Base-by-base conservation (phyloP, 2,329 filamentous ascomycete species). In the Fusarium anguioides region DNA sequence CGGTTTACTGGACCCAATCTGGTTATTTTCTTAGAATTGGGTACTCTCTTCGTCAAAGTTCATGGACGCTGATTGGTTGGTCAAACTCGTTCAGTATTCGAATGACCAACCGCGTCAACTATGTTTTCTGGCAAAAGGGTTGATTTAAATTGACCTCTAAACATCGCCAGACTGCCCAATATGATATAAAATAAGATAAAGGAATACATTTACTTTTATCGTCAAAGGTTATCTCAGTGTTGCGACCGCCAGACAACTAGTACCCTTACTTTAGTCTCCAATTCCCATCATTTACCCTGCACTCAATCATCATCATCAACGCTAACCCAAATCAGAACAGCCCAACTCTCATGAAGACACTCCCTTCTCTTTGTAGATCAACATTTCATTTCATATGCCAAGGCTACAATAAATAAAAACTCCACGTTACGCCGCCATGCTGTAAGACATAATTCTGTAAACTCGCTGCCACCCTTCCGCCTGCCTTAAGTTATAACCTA, bases 341-440 rank as follows among this genome's bases (percentile, higher is more conserved):
- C 46, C 9, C 12, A 37, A 37, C 45, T 37, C 14, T 27, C 46
- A 21, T 21, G 17, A 31, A 26, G 6, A 26, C 27, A 29, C 9
- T 29, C 10, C 27, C 17, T 6, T 6, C 6, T 26, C 24, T 14
- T 9, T 15, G 9, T 37, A 40, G 41, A 40, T 49, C 33, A 49
- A 41, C 46, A 49, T 49, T 49, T 49, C 53, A 58, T 61, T 70
- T 68, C 55, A 52, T 52, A 55, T 69, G 52, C 66, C 66, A 62
- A 69, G 64, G 66, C 42, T 63, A 63, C 58, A 37, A 50, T 62
- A 55, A 61, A 61, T 66, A 67, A 67, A n/a, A 69, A 69, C 66
- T 69, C 66, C 66, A 45, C 53, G 54, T 67, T 66, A 69, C 66
- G 66, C 66, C 66, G 53, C 66, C 66, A 69, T 69, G 66, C 66